Evolutionary conservation across 2,329 filamentous ascomycete species (phyloP), one percentile per base, ranked within the genome.

Genomic region (Cladophialophora yegresii): DNA sequence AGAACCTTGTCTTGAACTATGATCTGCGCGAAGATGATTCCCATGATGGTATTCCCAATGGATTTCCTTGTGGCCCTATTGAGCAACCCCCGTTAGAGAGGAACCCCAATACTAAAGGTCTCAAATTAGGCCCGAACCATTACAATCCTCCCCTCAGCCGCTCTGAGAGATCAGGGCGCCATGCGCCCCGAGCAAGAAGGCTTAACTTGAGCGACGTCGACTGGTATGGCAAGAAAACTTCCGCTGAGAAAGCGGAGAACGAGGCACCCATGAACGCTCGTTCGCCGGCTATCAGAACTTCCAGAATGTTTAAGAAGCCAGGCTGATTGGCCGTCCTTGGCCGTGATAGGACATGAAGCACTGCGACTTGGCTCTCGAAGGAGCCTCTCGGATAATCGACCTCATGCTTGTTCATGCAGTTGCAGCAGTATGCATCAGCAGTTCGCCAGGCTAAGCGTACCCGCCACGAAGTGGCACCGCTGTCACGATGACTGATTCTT

Each of bases 161-260:
- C 64, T 70, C 77, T 58, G 84, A 87, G 71, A 87, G 85, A 73
- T 81, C 83, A 50, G 83, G 84, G 64, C 88, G 90, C 61, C 86
- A 85, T 73, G 88, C 89, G 65, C 92, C 96, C 76, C 89, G 93
- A 69, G 88, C 90, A 64, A 87, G 95, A 73, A 96, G 96, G 78
- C 82, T 99, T 66, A 93, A 98, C 76, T 85, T 98, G 65, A 96
- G 92, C 78, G 95, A 99, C 78, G 91, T 99, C 77, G 93, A 99
- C 78, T 99, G 95, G 95, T 97, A 93, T 81, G 82, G 70, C 65
- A 62, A 61, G 28, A 63, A 51, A 26, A n/a, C 51, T 8, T 47
- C 26, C 30, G 26, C 40, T 54, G 51, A 64, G 51, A 33, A 30
- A 26, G n/a, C 53, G 22, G 59, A 49, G 59, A 60, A 56, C 33